phyloP scores from a whole-genome alignment of 805 yeast species.

The Komagataella mondaviorum region DNA sequence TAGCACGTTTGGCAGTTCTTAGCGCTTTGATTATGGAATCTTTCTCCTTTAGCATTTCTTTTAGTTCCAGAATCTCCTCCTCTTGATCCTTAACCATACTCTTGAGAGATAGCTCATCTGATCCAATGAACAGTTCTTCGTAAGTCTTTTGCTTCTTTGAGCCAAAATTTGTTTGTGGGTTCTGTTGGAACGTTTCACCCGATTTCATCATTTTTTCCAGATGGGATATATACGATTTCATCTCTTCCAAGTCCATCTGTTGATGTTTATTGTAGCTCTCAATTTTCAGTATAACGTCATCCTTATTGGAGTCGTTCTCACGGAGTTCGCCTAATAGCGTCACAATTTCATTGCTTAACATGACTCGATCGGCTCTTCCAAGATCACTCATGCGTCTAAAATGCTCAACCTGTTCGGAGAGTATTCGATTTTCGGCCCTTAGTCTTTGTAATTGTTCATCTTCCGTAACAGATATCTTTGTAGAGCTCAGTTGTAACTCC shows the following conservation, averaged over 20 bases:
- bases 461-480: constrained; percentile 1
- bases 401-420: constrained; percentile 60
- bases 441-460: constrained; percentile 26
- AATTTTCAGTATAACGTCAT: constrained; percentile 29
- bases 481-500: constrained; percentile 13
- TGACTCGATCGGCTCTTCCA: constrained; percentile 20
- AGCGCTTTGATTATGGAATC: constrained; percentile 70
- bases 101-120: background rate
- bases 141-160: background rate
- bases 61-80: constrained; percentile 55
- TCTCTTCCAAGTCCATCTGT: constrained; percentile 40
- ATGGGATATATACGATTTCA: constrained; percentile 43
- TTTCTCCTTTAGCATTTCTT: constrained; percentile 51
- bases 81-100: constrained; percentile 40
- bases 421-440: constrained; percentile 45
- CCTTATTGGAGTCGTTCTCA: constrained; percentile 13
- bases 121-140: background rate
- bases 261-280: constrained; percentile 35
- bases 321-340: constrained; percentile 40
- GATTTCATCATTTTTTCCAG: constrained; percentile 38
- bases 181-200: constrained; percentile 3
- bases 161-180: background rate
- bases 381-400: constrained; percentile 45
- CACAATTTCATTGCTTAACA: constrained; percentile 43
- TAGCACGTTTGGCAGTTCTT: constrained; percentile 47